phyloP scores from a whole-genome alignment of 108 stramenopile genomes.

The Nitzschia palea region DNA sequence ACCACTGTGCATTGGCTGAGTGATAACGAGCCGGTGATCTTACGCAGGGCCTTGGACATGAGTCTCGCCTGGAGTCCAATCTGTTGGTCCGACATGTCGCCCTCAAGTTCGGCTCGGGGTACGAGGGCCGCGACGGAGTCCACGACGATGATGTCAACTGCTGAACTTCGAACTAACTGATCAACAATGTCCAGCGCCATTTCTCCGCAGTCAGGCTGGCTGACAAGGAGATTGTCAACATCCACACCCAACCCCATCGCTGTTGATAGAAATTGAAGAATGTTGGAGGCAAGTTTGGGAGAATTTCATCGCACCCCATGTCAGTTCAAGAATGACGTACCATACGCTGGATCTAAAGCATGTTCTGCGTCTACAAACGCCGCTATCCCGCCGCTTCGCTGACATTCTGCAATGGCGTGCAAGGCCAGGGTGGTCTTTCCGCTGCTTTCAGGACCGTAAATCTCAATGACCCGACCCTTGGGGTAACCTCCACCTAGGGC shows the following conservation, averaged over 20 bases:
- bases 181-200: constrained; percentile 98
- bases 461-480: constrained; percentile 89
- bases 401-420: constrained; percentile 91
- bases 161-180: constrained; percentile 85
- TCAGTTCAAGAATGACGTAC: constrained; percentile 1
- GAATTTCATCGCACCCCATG: background rate
- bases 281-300: background rate
- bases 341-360: constrained; percentile 95
- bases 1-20: constrained; percentile 87
- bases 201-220: constrained; percentile 96
- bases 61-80: constrained; percentile 93
- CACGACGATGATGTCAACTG: constrained; percentile 95
- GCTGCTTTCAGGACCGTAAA: constrained; percentile 94
- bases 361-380: constrained; percentile 98
- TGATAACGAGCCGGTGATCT: constrained; percentile 87
- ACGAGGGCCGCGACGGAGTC: constrained; percentile 96
- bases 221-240: constrained; percentile 80
- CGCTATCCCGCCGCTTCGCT: constrained; percentile 85
- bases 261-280: constrained; percentile 6
- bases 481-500: constrained; percentile 84
- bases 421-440: constrained; percentile 97
- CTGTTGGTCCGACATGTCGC: constrained; percentile 87
- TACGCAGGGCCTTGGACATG: constrained; percentile 97
- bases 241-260: constrained; percentile 85
- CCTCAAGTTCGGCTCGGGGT: constrained; percentile 93